Evolutionary conservation across 768 basidiomycete genomes (phyloP).

Genomic region (Fibroporia radiculosa): DNA sequence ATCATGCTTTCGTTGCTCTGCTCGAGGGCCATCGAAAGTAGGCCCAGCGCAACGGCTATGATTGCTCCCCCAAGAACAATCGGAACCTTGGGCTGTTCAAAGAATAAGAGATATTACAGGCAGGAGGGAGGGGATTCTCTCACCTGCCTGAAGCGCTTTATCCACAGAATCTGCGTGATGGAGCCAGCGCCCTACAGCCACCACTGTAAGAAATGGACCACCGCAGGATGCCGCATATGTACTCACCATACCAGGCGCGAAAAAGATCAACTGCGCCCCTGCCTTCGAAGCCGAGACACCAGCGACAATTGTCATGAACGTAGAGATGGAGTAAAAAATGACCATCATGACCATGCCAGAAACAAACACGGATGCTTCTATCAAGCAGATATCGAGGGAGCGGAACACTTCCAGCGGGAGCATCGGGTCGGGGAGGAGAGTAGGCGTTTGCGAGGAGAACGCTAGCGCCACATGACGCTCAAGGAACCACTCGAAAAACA

Average conservation of each 20-base stretch:
- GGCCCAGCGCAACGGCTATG: constrained; percentile 32
- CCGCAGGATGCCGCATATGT: too few relatives aligned
- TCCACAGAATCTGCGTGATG: constrained; percentile 25
- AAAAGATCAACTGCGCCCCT: constrained; percentile 44
- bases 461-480: constrained; percentile 18
- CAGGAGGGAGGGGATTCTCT: constrained; percentile 3
- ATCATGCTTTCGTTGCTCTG: constrained; percentile 28
- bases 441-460: not conserved
- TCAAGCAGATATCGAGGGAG: constrained; percentile 33
- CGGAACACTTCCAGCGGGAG: constrained; percentile 39
- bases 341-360: constrained; percentile 42
- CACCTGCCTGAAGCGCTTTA: constrained; percentile 32
- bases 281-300: constrained; percentile 31
- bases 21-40: constrained; percentile 36
- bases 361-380: constrained; percentile 30
- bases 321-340: constrained; percentile 47
- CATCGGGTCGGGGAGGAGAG: constrained; percentile 33
- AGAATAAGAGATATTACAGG: not conserved
- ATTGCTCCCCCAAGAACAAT: constrained; percentile 32
- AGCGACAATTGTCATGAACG: constrained; percentile 43
- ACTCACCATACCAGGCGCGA: constrained; percentile 41
- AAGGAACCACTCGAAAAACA: constrained; percentile 36
- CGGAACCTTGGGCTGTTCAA: constrained; percentile 31
- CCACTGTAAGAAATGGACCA: too few relatives aligned
- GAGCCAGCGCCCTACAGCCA: constrained; percentile 34